Evolutionary conservation across 768 basidiomycete species (phyloP), one percentile per base, ranked within the genome.

Genomic region (Trichaptum fuscoviolaceum): DNA sequence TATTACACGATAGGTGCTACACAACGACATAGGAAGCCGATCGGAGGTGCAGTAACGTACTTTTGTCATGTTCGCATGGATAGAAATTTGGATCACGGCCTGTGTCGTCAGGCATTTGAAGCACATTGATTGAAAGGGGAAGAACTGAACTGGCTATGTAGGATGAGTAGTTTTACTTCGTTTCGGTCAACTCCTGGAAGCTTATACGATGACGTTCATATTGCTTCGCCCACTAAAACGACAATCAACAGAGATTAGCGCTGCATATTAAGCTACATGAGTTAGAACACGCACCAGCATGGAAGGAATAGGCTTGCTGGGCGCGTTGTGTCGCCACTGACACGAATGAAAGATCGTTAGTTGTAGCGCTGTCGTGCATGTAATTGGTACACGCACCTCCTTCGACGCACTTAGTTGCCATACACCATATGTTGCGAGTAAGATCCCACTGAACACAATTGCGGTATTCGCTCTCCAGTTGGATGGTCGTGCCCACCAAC

Each of bases 401-500:
- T 87, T 83, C 64, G 85, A 85, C 17, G 93, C 92, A 69, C 91
- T 93, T 67, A 90, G 75, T 35, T 77, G 82, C 88, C 89, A 95
- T 12, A 89, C 79, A 27, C 80, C 83, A 68, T 87, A 93, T 7
- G 87, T 86, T 5, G 88, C 77, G 2, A 85, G 81, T 57, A 85
- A 77, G 65, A 96, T 89, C 2, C 92, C 92, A 65, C 82, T 80
- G 67, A 86, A 83, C 20, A 85, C 83, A 63, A 96, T 84, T 0
- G 85, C 85, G 1, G 95, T 96, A 80, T 95, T 96, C 27, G 86
- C 76, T 66, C 85, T 87, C 95, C 95, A 97, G 79, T 95, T 96
- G 25, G 86, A 80, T 7, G 95, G 95, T 23, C 93, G 86, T 36
- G 87, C 86, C 95, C 95, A 98, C 95, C 95, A 98, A 72, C 95